Evolutionary conservation across 306 rosid species (phyloP).

Genomic region (Prosopis cineraria): DNA sequence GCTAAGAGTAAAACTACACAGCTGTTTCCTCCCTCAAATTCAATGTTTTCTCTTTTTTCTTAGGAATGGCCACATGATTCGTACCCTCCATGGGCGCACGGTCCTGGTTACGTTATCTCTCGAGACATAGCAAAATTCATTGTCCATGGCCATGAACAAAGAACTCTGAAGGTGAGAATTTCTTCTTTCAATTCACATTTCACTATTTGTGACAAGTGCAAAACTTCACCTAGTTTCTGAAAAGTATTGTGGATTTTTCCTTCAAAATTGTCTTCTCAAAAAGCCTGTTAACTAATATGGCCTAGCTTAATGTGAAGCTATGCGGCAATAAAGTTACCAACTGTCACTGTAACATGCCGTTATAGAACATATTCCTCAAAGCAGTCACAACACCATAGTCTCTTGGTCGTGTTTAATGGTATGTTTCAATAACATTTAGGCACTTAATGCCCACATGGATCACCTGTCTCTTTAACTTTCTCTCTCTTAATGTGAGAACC

Average conservation of each 20-base stretch:
- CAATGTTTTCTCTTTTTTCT: constrained; percentile 18
- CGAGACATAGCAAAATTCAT: constrained; percentile 83
- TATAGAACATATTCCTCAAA: neutral
- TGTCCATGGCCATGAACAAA: constrained; percentile 63
- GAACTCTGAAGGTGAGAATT: constrained; percentile 67
- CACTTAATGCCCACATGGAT: too few species aligned
- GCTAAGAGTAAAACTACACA: constrained; percentile 1
- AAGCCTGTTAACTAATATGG: neutral
- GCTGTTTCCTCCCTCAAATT: constrained; percentile 9
- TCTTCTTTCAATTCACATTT: constrained; percentile 8
- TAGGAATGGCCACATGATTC: constrained; percentile 88
- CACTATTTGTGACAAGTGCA: neutral
- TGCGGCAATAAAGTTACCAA: neutral
- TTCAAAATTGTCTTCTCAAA: neutral
- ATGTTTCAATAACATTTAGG: too few species aligned
- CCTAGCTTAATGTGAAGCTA: neutral
- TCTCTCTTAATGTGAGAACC: neutral
- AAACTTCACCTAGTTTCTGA: constrained; percentile 6
- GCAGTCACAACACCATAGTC: neutral
- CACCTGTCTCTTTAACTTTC: too few species aligned
- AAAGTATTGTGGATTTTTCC: neutral
- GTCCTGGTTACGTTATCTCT: constrained; percentile 91
- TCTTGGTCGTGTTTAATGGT: neutral
- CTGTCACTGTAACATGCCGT: neutral
- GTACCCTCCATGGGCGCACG: constrained; percentile 98